A percentile compares a stretch with the other conserved stretches of the same genome.
These are phyloP conservation scores for Aspergillus bombycis DNA, from an alignment of 2,329 filamentous ascomycete species.

Conservation along the genomic window DNA sequence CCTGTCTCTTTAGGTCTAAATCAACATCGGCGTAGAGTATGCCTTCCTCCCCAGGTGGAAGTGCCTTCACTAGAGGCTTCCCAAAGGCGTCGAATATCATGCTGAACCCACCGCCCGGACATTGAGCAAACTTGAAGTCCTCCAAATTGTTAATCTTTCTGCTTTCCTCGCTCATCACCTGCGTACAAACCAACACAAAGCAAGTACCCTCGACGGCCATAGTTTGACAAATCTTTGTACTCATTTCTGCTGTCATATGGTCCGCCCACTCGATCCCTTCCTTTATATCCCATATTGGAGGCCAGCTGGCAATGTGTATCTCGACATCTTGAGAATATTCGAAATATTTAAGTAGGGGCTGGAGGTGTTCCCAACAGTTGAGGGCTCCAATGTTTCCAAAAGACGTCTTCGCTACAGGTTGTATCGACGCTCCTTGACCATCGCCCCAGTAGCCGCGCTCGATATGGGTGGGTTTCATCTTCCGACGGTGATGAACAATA, in stretches of 20 bases:
- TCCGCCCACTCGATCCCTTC: too few species aligned
- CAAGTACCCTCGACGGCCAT: background rate
- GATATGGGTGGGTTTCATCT: conserved; percentile 59
- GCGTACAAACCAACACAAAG: background rate
- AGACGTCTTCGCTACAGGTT: conserved; percentile 43
- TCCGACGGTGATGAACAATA: conserved; percentile 47
- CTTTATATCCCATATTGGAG: conserved; percentile 26
- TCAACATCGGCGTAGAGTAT: background rate
- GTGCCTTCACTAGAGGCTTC: background rate
- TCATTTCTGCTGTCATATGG: too few species aligned
- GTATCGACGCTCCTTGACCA: conserved; percentile 42
- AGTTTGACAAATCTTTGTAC: too few species aligned
- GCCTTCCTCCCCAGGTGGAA: background rate
- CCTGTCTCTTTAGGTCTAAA: background rate
- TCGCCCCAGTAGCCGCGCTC: conserved; percentile 57
- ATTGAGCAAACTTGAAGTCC: background rate
- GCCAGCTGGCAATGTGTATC: conserved; percentile 57
- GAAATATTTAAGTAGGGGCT: conserved; percentile 55
- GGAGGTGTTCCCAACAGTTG: conserved; percentile 56
- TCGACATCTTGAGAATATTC: conserved; percentile 48
- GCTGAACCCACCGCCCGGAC: background rate
- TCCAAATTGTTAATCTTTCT: background rate
- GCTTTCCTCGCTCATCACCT: background rate
- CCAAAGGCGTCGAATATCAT: background rate
- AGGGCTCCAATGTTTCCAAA: conserved; percentile 49